phyloP scores from a whole-genome alignment of 805 yeast species.

The Barnettozyma botsteinii region DNA sequence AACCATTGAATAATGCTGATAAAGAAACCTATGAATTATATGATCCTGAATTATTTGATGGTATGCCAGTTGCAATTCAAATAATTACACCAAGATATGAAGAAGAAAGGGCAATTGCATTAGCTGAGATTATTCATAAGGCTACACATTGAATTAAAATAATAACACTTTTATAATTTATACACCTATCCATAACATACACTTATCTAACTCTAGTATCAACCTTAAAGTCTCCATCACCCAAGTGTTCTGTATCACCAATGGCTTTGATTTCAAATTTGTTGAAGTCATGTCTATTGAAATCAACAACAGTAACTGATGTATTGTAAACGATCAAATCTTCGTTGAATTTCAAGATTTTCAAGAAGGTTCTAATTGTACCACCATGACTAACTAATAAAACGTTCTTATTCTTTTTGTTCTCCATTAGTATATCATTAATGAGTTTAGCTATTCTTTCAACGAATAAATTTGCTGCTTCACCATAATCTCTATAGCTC shows the following conservation, averaged over 20 bases:
- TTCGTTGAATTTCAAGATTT: conserved; percentile 42
- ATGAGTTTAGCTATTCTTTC: conserved; percentile 41
- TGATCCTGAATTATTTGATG: conserved; percentile 40
- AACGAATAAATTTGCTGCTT: conserved; percentile 40
- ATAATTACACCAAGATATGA: conserved; percentile 48
- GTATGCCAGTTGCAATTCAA: conserved; percentile 54
- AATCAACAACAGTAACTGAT: conserved; percentile 62
- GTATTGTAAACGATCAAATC: conserved; percentile 66
- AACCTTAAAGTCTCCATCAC: conserved; percentile 44
- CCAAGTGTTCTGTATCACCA: conserved; percentile 67
- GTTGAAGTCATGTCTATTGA: conserved; percentile 32
- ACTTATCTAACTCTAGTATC: conserved; percentile 36
- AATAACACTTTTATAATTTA: too few relatives aligned
- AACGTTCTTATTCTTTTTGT: conserved; percentile 39
- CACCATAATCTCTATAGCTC: conserved; percentile 64
- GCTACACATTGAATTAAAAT: neutral
- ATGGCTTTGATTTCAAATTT: conserved; percentile 44
- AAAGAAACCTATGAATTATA: conserved; percentile 33
- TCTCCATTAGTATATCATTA: conserved; percentile 39
- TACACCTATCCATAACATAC: neutral
- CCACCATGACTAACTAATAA: conserved; percentile 78
- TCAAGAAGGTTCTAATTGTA: conserved; percentile 55
- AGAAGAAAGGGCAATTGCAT: conserved; percentile 38
- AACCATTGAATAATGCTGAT: conserved; percentile 27
- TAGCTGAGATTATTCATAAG: conserved; percentile 8